Conservation (phyloP, 176 grass and related monocot species). For the Musa acuminata region DNA sequence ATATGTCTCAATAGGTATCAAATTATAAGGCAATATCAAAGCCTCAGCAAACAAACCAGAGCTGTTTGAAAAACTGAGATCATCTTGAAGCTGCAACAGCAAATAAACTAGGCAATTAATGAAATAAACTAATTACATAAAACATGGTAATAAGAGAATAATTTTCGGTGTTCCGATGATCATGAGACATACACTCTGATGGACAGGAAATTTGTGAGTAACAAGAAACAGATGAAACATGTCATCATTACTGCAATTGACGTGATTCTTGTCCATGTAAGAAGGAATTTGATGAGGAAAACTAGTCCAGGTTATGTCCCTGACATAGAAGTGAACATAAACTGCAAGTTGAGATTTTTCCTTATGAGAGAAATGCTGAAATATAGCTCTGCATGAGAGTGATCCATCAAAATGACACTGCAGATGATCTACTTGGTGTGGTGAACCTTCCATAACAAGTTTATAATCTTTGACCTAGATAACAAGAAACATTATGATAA, state of each 20-base stretch:
- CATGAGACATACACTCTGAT: constrained; percentile 33
- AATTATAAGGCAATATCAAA: constrained; percentile 50
- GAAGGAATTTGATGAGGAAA: constrained; percentile 39
- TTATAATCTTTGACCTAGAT: constrained; percentile 58
- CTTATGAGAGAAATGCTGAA: constrained; percentile 40
- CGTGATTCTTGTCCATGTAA: constrained; percentile 17
- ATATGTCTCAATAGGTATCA: constrained; percentile 35
- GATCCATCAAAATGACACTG: constrained; percentile 37
- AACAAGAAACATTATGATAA: constrained; percentile 10
- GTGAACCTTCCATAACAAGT: constrained; percentile 67
- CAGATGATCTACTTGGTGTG: constrained; percentile 35
- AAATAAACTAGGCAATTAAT: constrained; percentile 26
- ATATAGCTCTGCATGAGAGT: constrained; percentile 55
- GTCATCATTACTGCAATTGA: constrained; percentile 8
- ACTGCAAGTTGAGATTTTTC: constrained; percentile 42
- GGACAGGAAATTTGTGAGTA: constrained; percentile 65
- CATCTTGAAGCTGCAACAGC: constrained; percentile 38
- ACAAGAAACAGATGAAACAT: constrained; percentile 60
- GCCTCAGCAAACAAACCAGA: constrained; percentile 67
- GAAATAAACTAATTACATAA: constrained; percentile 14
- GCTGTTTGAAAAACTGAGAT: constrained; percentile 15
- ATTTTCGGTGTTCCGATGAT: neutral
- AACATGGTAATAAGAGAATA: neutral
- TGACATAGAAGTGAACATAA: constrained; percentile 55
- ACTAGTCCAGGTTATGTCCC: constrained; percentile 32